Evolutionary conservation across 805 yeast species (phyloP).

Genomic region (Clavispora santaluciae): DNA sequence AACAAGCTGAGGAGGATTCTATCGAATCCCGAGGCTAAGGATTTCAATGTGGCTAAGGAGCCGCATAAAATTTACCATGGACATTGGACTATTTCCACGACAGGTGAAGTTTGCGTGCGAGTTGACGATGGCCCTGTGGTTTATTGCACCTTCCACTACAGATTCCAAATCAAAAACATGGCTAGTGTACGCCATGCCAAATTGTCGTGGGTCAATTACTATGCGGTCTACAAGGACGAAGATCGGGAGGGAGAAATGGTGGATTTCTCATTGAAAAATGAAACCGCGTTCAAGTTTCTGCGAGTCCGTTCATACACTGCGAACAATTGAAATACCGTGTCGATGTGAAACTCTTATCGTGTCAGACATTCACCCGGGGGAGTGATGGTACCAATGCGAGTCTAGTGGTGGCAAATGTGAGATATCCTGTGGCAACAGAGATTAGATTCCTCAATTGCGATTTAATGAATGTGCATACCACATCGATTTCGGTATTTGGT

Average conservation of each 20-base stretch:
- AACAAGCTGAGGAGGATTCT: conserved; percentile 17
- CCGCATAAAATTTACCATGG: conserved; percentile 43
- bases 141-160: conserved; percentile 59
- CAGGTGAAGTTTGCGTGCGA: conserved; percentile 43
- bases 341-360: neutral
- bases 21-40: conserved; percentile 13
- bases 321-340: conserved; percentile 4
- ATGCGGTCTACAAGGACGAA: conserved; percentile 48
- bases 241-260: conserved; percentile 47
- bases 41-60: conserved; percentile 16
- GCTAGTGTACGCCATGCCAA: conserved; percentile 63
- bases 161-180: conserved; percentile 51
- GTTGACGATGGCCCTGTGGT: conserved; percentile 57
- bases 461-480: too few species aligned
- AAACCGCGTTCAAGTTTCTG: conserved; percentile 74
- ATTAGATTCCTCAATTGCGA: too few species aligned
- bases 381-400: too few species aligned
- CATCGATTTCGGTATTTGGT: too few species aligned
- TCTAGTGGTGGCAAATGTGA: too few species aligned
- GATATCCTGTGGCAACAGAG: too few species aligned
- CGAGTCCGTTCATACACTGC: conserved; percentile 45
- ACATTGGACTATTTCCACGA: conserved; percentile 52
- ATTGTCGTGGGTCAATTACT: conserved; percentile 65
- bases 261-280: conserved; percentile 58
- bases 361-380: too few species aligned